Conservation (phyloP, 352 stramenopile genomes). For the Paralagenidium karlingii region DNA sequence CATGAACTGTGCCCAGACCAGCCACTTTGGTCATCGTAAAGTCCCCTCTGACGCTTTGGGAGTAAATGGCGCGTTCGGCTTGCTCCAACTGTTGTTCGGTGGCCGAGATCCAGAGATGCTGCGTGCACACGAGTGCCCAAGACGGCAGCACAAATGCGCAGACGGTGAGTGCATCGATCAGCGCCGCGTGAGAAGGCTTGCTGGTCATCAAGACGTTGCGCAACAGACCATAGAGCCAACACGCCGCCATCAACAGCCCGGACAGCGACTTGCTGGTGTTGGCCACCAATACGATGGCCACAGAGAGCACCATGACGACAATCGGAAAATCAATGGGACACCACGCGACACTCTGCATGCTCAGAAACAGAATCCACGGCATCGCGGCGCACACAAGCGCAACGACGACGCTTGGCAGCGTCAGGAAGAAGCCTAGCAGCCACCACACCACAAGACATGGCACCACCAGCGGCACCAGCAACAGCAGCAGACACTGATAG, state of each 20-base stretch:
- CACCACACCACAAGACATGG: slow-evolving; percentile 43
- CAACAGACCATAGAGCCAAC: slow-evolving; percentile 11
- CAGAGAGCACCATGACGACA: slow-evolving; percentile 26
- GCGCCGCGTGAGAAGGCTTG: slow-evolving; percentile 20
- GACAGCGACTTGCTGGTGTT: slow-evolving; percentile 8
- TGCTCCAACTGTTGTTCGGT: slow-evolving; percentile 20
- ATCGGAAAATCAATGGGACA: slow-evolving; percentile 42
- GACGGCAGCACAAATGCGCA: no score
- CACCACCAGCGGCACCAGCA: slow-evolving; percentile 27
- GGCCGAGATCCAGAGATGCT: slow-evolving; percentile 14
- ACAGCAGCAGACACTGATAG: slow-evolving; percentile 20
- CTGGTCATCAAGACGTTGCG: slow-evolving; percentile 24
- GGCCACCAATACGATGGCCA: slow-evolving; percentile 14
- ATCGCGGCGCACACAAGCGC: slow-evolving; percentile 10
- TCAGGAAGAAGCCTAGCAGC: slow-evolving; percentile 30
- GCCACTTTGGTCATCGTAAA: slow-evolving; percentile 38
- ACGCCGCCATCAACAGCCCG: slow-evolving; percentile 3
- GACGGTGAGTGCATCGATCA: no score
- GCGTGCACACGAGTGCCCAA: no score
- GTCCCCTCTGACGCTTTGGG: slow-evolving; percentile 44
- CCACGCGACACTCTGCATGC: slow-evolving; percentile 27
- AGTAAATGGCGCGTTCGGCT: slow-evolving; percentile 30
- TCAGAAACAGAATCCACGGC: slow-evolving; percentile 39
- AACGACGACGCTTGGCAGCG: slow-evolving; percentile 19
- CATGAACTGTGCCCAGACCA: slow-evolving; percentile 57